These are phyloP conservation scores for Avena insularis DNA, from an alignment of 176 grass and related monocot species.

Conservation along the genomic window DNA sequence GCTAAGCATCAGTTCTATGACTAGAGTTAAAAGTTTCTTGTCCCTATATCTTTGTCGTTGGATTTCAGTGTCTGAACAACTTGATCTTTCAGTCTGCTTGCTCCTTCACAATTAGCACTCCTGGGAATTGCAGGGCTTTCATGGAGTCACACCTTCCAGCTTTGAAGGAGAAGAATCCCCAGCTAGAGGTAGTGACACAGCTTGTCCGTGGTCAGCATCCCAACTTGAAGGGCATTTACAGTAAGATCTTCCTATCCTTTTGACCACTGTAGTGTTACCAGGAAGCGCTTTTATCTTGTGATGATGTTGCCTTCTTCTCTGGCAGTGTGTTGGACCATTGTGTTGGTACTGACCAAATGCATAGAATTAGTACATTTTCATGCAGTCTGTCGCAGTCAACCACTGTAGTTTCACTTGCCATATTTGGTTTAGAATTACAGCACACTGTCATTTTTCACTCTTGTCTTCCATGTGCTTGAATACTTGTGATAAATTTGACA, in stretches of 20 bases:
- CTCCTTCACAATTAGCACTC: not conserved
- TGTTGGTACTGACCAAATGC: not conserved
- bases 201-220: constrained; percentile 81
- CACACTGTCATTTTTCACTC: not conserved
- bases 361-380: not conserved
- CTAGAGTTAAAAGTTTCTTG: not conserved
- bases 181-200: constrained; percentile 68
- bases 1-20: not conserved
- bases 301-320: constrained; percentile 2
- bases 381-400: not conserved
- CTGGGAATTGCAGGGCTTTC: constrained; percentile 69
- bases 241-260: constrained; percentile 58
- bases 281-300: not conserved
- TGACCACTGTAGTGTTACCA: not conserved
- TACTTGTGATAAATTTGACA: not conserved
- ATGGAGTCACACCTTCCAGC: constrained; percentile 78
- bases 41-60: not conserved
- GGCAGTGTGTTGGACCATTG: not conserved
- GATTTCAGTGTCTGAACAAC: constrained; percentile 11
- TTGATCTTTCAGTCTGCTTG: not conserved
- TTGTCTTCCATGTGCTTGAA: not conserved
- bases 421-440: constrained; percentile 1
- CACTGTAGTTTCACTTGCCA: not conserved
- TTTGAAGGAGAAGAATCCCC: constrained; percentile 76
- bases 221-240: constrained; percentile 88